Evolutionary conservation across 805 yeast genomes (phyloP), one percentile per base, ranked within the genome.

Genomic region (Zygotorulaspora danielsina): DNA sequence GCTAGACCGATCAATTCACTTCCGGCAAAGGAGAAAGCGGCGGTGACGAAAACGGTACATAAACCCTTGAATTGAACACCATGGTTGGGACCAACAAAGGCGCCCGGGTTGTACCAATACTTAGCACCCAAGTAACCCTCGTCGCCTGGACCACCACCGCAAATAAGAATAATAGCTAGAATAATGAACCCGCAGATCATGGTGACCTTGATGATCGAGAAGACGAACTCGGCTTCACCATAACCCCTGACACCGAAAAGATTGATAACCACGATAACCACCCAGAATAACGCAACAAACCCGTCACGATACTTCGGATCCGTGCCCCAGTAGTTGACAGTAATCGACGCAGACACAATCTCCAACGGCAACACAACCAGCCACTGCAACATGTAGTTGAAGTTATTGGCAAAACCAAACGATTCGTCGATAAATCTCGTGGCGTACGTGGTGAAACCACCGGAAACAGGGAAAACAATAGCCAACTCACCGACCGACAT

Each of bases 401-500:
- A 73, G 42, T 79, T 80, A 57, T 71, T 66, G 6, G 83, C 81
- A 53, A 76, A 79, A 20, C 82, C 84, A 67, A 76, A 72, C 6
- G 81, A 74, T 11, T 72, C 71, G 49, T 78, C 81, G 39, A 79
- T 62, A 50, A 79, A 78, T 46, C 75, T 64, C n/a, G 78, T 65
- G 8, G 79, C 72, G 57, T 73, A 79, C n/a, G 80, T 72, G 29
- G 76, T 70, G 50, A 78, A 79, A 5, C 82, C 78, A 57, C 84
- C 84, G 6, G 81, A 69, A 12, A 78, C 70, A 8, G 84, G 84
- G 58, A 73, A 77, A 3, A 78, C 67, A 26, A 78, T 75, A 21
- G 80, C 75, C 42, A 79, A 45, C 52, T 79, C 84, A 42, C 81
- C 80, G 18, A 78, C 58, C 2, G 83, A 75, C 61, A 78, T 81